Conservation (phyloP, 495 filamentous ascomycete species). For the Xylaria grammica region DNA sequence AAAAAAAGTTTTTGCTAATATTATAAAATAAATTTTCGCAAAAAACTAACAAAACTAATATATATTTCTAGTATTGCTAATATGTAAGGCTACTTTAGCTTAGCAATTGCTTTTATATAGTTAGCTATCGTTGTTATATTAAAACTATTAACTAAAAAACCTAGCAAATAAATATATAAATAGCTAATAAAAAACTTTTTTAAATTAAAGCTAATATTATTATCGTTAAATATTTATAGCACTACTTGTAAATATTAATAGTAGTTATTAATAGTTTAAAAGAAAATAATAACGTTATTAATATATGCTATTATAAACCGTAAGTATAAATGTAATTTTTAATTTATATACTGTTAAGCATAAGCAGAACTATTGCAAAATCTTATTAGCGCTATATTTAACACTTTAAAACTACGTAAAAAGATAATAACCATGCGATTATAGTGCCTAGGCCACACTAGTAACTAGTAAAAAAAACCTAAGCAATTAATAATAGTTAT, state of each 20-base stretch:
- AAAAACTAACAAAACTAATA: constrained; percentile 2
- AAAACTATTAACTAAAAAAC: not conserved
- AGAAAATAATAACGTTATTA: not conserved
- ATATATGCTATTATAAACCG: not conserved
- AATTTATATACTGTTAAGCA: not conserved
- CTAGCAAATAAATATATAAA: not conserved
- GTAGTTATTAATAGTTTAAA: not conserved
- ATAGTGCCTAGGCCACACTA: not conserved
- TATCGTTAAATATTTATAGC: not conserved
- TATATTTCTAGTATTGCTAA: not conserved
- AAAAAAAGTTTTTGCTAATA: not conserved
- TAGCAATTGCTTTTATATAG: not conserved
- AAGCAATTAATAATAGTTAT: constrained; percentile 6
- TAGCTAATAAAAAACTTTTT: not conserved
- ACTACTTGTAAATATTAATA: not conserved
- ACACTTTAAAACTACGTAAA: not conserved
- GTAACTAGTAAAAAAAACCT: constrained; percentile 7
- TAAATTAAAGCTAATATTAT: not conserved
- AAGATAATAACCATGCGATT: constrained; percentile 13
- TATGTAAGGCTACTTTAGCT: not conserved
- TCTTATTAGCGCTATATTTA: not conserved
- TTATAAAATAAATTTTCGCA: not conserved
- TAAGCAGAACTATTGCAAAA: not conserved
- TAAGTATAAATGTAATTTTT: not conserved
- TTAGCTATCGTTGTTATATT: not conserved